Percentiles rank a stretch among this genome's conserved stretches.
These are phyloP conservation scores for Antrodiella citrinella DNA, from an alignment of 768 basidiomycete species.

Conservation along the genomic window DNA sequence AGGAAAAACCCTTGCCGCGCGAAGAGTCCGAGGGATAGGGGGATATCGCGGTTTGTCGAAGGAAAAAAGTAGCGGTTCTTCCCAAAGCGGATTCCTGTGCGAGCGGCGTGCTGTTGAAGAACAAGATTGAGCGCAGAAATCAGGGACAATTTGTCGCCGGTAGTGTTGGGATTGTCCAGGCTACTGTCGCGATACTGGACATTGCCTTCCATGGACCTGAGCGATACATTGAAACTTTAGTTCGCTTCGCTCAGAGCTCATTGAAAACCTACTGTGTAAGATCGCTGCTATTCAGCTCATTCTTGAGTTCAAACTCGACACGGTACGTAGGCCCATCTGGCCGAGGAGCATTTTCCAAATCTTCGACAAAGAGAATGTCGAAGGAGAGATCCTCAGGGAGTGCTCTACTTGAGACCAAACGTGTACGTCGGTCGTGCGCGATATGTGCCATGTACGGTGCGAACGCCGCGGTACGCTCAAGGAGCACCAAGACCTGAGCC, in stretches of 20 bases:
- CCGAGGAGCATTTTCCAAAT: slow-evolving; percentile 28
- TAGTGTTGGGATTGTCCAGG: not conserved
- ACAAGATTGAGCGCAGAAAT: slow-evolving; percentile 61
- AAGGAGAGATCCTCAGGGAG: slow-evolving; percentile 31
- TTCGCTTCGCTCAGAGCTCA: not conserved
- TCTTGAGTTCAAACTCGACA: slow-evolving; percentile 26
- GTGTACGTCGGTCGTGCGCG: slow-evolving; percentile 40
- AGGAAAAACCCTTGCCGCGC: slow-evolving; percentile 44
- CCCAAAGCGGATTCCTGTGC: slow-evolving; percentile 54
- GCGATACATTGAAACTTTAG: not conserved
- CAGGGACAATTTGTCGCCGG: slow-evolving; percentile 47
- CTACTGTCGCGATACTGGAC: slow-evolving; percentile 35
- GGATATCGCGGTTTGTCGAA: slow-evolving; percentile 7
- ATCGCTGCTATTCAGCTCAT: slow-evolving; percentile 22
- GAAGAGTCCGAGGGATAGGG: slow-evolving; percentile 30
- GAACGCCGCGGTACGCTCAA: slow-evolving; percentile 35
- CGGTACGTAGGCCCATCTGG: slow-evolving; percentile 33
- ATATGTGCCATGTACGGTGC: slow-evolving; percentile 32
- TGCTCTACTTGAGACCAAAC: slow-evolving; percentile 31
- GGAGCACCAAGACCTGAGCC: slow-evolving; percentile 43
- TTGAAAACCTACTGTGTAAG: slow-evolving; percentile 26
- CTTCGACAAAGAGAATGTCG: slow-evolving; percentile 29
- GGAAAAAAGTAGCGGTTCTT: slow-evolving; percentile 61
- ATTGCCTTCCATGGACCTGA: slow-evolving; percentile 50
- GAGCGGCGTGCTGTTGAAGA: slow-evolving; percentile 46